Conservation (phyloP, 2,329 filamentous ascomycete species). For the Aureobasidium sp. region DNA sequence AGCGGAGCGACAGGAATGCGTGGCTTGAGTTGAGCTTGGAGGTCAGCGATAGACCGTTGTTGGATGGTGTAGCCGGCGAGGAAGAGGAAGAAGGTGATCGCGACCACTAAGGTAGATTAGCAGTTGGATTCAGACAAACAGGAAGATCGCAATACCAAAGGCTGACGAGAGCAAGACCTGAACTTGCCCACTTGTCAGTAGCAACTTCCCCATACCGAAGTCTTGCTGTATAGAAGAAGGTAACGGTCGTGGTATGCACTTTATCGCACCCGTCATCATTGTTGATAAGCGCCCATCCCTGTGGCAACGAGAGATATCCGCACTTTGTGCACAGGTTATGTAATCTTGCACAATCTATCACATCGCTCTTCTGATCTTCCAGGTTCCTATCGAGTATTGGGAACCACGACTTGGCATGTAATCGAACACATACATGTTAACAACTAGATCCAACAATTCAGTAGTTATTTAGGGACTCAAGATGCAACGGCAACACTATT, state of each 20-base stretch:
- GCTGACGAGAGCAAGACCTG: constrained; percentile 70
- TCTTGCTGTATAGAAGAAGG: background rate
- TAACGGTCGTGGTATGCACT: constrained; percentile 16
- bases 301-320: constrained; percentile 20
- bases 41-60: constrained; percentile 78
- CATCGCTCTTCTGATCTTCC: too few species aligned
- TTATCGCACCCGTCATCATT: constrained; percentile 14
- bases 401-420: too few species aligned
- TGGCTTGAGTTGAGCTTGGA: constrained; percentile 70
- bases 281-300: constrained; percentile 21
- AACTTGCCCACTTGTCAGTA: constrained; percentile 76
- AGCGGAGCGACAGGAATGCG: constrained; percentile 48
- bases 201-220: constrained; percentile 41
- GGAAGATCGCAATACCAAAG: constrained; percentile 58
- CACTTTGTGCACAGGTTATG: background rate
- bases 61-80: constrained; percentile 89
- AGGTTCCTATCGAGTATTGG: too few species aligned
- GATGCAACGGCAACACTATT: too few species aligned
- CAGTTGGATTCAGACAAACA: background rate
- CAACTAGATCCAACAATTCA: too few species aligned
- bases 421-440: too few species aligned
- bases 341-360: background rate
- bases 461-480: too few species aligned
- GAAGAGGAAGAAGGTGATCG: constrained; percentile 87
- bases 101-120: constrained; percentile 57